Conservation (phyloP, 75 land plant genomes). For the Adiantum capillusveneris region DNA sequence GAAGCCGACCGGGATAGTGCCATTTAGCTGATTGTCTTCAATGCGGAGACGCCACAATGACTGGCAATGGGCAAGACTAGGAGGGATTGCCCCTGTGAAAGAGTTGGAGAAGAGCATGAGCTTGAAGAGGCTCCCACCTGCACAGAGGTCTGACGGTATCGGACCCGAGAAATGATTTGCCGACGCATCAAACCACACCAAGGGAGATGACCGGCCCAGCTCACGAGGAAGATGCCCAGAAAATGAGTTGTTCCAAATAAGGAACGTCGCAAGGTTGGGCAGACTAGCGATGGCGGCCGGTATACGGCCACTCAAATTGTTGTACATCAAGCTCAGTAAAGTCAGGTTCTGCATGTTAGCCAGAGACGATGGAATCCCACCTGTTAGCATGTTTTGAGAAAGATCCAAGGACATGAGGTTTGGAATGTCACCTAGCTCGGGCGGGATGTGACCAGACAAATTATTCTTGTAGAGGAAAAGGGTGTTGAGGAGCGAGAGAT, state of each 20-base stretch:
- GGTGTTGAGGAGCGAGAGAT: constrained; percentile 31
- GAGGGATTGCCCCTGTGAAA: constrained; percentile 37
- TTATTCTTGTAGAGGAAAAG: constrained; percentile 56
- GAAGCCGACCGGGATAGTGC: constrained; percentile 65
- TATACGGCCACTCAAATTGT: constrained; percentile 47
- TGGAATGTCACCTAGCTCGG: constrained; percentile 16
- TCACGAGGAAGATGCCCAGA: constrained; percentile 48
- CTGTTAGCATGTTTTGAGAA: constrained; percentile 47
- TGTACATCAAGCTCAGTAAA: constrained; percentile 46
- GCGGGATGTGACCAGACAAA: constrained; percentile 51
- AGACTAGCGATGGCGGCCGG: constrained; percentile 53
- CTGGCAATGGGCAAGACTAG: constrained; percentile 32
- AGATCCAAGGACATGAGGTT: constrained; percentile 40
- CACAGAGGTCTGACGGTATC: constrained; percentile 53
- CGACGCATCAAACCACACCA: constrained; percentile 48
- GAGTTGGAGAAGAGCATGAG: constrained; percentile 57
- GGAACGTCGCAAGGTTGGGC: constrained; percentile 38
- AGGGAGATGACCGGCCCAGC: constrained; percentile 39
- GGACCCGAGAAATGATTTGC: constrained; percentile 58
- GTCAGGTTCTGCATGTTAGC: constrained; percentile 22
- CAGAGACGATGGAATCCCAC: constrained; percentile 43
- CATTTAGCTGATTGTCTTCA: constrained; percentile 49
- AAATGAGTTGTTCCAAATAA: constrained; percentile 63
- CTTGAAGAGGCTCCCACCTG: constrained; percentile 31
- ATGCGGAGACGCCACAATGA: constrained; percentile 45